Evolutionary conservation across 140 eudicot genomes (phyloP).

Genomic region (Bidens hawaiensis): DNA sequence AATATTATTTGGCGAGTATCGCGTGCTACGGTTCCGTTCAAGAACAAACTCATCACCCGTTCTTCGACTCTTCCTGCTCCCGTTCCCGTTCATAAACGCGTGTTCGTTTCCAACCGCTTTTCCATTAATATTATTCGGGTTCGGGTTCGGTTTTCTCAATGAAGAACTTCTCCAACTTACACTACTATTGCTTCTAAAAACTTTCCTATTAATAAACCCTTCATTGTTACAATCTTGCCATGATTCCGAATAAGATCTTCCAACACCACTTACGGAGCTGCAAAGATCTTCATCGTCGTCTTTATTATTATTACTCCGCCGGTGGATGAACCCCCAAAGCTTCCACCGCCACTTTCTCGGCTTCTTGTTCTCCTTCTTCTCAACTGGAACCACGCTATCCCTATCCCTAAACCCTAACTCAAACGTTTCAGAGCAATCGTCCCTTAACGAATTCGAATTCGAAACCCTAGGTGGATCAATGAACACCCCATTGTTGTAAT

Average conservation of each 20-base stretch:
- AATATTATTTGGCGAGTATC: conserved; percentile 65
- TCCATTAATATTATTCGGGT: conserved; percentile 28
- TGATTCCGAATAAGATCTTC: conserved; percentile 76
- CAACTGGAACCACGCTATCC: conserved; percentile 18
- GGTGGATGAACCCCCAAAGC: conserved; percentile 78
- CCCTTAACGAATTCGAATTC: conserved; percentile 54
- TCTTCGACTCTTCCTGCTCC: conserved; percentile 6
- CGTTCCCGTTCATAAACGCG: conserved; percentile 27
- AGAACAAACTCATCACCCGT: conserved; percentile 45
- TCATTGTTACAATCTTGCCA: conserved; percentile 69
- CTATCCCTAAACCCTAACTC: conserved; percentile 51
- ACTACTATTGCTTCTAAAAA: conserved; percentile 72
- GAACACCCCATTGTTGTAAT: conserved; percentile 31
- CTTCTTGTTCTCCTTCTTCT: conserved; percentile 55
- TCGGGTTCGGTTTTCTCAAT: conserved; percentile 30
- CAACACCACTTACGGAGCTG: conserved; percentile 68
- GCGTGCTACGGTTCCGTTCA: conserved; percentile 77
- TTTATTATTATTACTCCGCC: conserved; percentile 48
- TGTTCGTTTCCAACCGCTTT: conserved; percentile 21
- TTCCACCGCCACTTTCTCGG: conserved; percentile 78
- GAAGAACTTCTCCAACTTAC: conserved; percentile 84
- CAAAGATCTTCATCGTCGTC: conserved; percentile 56
- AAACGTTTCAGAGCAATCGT: conserved; percentile 66
- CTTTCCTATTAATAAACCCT: conserved; percentile 40
- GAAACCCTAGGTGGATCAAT: conserved; percentile 43